Evolutionary conservation across 2,329 filamentous ascomycete genomes (phyloP).

Genomic region (Colletotrichum coccodes): DNA sequence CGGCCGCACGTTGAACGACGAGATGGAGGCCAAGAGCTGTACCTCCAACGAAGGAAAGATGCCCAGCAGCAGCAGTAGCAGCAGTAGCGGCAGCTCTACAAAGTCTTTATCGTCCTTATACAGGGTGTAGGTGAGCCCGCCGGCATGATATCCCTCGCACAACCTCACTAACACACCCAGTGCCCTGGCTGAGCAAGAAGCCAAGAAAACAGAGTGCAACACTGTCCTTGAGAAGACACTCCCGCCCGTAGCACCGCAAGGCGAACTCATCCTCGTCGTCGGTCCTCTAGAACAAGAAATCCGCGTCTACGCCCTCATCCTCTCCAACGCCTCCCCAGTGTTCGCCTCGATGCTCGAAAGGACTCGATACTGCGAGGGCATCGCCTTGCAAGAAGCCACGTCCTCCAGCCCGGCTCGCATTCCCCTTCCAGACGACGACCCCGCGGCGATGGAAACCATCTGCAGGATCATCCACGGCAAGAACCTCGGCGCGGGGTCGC

Average conservation of each 20-base stretch:
- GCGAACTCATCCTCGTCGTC: conserved; percentile 15
- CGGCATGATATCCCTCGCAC: not conserved
- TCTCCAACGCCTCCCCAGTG: conserved; percentile 3
- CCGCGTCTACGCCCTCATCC: not conserved
- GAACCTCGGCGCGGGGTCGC: not conserved
- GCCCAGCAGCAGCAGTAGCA: not conserved
- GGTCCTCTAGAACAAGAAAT: not conserved
- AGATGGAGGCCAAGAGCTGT: not conserved
- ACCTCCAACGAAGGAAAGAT: not conserved
- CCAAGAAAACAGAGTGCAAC: not conserved
- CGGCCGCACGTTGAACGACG: not conserved
- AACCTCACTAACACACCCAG: not conserved
- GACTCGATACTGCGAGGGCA: not conserved
- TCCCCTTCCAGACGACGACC: not conserved
- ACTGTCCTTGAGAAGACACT: not conserved
- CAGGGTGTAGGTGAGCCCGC: not conserved
- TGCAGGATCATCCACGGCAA: not conserved
- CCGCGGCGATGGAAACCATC: not conserved
- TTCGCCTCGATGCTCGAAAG: not conserved
- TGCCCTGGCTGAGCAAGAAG: not conserved
- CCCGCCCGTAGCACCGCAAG: not conserved
- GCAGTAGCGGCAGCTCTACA: not conserved
- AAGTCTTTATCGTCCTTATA: not conserved
- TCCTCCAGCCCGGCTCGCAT: not conserved
- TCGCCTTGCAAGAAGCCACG: not conserved